A percentile compares a stretch with the other conserved stretches of the same genome.
phyloP scores from a whole-genome alignment of 176 grass and related monocot genomes.

The Echinochloa phyllopogon region DNA sequence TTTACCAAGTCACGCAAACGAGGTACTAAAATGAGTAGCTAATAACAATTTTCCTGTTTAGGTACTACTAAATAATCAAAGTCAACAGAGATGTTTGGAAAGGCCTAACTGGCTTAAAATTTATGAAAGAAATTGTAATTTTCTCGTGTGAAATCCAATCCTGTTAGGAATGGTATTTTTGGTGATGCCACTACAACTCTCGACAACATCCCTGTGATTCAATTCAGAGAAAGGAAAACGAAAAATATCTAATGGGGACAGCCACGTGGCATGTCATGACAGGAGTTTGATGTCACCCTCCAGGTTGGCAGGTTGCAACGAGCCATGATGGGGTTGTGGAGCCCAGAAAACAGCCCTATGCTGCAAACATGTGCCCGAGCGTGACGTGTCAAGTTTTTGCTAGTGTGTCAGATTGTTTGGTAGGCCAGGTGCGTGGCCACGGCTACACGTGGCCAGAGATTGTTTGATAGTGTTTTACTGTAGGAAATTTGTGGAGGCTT shows the following conservation, averaged over 20 bases:
- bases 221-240: background rate
- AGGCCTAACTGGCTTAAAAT: no score
- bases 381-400: slow-evolving; percentile 3
- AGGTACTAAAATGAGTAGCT: background rate
- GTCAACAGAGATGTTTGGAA: no score
- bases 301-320: background rate
- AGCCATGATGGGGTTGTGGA: background rate
- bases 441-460: background rate
- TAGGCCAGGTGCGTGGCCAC: background rate
- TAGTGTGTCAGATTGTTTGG: background rate
- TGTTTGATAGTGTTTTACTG: background rate
- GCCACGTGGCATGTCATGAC: background rate
- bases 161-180: background rate
- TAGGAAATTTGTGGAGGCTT: background rate
- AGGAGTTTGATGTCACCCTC: background rate
- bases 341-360: background rate
- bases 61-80: no score
- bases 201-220: background rate
- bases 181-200: background rate
- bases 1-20: background rate
- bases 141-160: background rate
- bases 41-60: no score
- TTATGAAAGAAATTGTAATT: background rate
- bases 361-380: slow-evolving; percentile 7
- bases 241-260: slow-evolving; percentile 8